Evolutionary conservation across 208 protist genomes (phyloP).

Genomic region (Leishmania gerbilli): DNA sequence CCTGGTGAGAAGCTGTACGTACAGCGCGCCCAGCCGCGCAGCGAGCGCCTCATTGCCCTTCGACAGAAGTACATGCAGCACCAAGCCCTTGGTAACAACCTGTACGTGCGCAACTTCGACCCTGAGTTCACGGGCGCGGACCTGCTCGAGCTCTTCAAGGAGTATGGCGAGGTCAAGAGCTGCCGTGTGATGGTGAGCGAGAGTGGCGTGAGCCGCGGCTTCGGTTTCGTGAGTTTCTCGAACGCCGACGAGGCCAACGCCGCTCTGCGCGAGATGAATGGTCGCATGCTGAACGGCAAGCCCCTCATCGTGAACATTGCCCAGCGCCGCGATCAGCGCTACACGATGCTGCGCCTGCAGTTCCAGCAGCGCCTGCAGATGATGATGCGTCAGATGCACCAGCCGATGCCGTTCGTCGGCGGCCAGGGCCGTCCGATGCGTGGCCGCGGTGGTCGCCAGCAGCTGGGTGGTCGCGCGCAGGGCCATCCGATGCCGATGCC

Average conservation of each 20-base stretch:
- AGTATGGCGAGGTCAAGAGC: conserved; percentile 98
- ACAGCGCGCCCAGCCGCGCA: conserved; percentile 86
- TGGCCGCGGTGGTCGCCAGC: conserved; percentile 38
- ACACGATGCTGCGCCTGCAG: conserved; percentile 95
- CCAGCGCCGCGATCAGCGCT: conserved; percentile 96
- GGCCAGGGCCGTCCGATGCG: conserved; percentile 37
- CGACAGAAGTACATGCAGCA: conserved; percentile 92
- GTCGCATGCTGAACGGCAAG: conserved; percentile 95
- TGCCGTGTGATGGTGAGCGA: conserved; percentile 96
- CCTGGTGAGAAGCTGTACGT: conserved; percentile 87
- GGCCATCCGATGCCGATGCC: conserved; percentile 35
- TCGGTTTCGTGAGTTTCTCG: conserved; percentile 99
- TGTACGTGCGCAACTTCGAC: conserved; percentile 99
- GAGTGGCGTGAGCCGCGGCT: conserved; percentile 96
- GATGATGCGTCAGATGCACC: conserved; percentile 83
- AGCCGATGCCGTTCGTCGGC: conserved; percentile 38
- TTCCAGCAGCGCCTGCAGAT: conserved; percentile 91
- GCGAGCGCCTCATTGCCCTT: conserved; percentile 87
- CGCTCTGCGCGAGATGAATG: conserved; percentile 98
- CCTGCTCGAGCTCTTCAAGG: conserved; percentile 97
- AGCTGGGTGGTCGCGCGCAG: conserved; percentile 38
- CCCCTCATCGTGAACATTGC: conserved; percentile 98
- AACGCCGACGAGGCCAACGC: conserved; percentile 97
- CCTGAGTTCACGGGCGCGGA: conserved; percentile 96
- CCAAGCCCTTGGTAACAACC: conserved; percentile 95